A percentile compares a stretch with the other conserved stretches of the same genome.
These are phyloP conservation scores for Angophora floribunda DNA, from an alignment of 345 rosid species.

Conservation along the genomic window DNA sequence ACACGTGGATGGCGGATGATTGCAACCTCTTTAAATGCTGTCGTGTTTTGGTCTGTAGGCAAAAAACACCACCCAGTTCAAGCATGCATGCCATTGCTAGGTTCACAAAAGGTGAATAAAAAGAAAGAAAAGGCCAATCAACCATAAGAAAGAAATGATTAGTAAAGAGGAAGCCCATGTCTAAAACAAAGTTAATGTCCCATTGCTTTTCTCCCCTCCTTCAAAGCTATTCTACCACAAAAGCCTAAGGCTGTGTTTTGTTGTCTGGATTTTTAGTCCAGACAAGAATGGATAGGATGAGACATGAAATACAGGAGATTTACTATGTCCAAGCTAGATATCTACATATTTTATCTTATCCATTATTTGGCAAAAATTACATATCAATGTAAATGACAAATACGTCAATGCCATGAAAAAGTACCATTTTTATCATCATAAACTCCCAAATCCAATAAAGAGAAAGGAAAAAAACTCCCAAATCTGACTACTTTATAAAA, in stretches of 20 bases:
- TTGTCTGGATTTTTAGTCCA: not conserved
- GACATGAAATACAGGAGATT: not conserved
- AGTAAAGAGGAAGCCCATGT: not conserved
- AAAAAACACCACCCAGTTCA: not conserved
- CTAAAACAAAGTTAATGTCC: not conserved
- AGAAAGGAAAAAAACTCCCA: not conserved
- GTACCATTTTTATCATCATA: not conserved
- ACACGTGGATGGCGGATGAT: constrained; percentile 88
- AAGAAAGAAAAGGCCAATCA: not conserved
- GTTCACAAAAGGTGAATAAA: not conserved
- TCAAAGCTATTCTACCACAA: not conserved
- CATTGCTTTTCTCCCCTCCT: not conserved
- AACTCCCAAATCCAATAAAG: not conserved
- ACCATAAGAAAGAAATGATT: not conserved
- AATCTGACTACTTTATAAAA: not conserved
- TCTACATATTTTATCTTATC: not conserved
- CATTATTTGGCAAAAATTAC: not conserved
- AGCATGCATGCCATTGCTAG: not conserved
- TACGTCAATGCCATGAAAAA: not conserved
- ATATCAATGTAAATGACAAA: not conserved
- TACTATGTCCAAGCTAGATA: not conserved
- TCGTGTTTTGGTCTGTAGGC: constrained; percentile 76
- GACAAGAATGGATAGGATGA: not conserved
- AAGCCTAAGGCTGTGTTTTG: not conserved
- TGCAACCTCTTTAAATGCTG: constrained; percentile 95